Conservation (phyloP, 1,284 basidiomycete species). For the Apiotrichum sp. region DNA sequence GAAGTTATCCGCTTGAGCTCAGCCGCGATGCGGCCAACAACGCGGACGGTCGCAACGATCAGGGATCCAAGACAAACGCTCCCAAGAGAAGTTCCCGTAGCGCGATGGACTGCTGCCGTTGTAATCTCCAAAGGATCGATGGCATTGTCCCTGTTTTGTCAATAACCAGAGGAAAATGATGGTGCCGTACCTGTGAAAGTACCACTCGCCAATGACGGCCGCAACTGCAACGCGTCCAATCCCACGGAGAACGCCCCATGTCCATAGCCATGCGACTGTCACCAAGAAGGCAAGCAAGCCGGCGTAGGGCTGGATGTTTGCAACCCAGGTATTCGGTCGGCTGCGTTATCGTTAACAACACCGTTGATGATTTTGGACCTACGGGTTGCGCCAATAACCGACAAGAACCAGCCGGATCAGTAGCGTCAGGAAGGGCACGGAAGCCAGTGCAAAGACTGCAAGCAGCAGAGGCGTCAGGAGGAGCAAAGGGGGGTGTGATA, state of each 20-base stretch:
- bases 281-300: constrained; percentile 71
- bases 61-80: constrained; percentile 69
- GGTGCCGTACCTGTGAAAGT: constrained; percentile 66
- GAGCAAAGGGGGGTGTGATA: constrained; percentile 72
- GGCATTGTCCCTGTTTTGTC: constrained; percentile 41
- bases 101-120: constrained; percentile 68
- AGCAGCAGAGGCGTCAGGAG: constrained; percentile 73
- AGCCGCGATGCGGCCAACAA: constrained; percentile 36
- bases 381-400: constrained; percentile 55
- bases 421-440: constrained; percentile 78
- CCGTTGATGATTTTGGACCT: constrained; percentile 13
- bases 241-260: constrained; percentile 79
- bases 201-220: constrained; percentile 85
- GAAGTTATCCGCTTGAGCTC: constrained; percentile 35
- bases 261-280: constrained; percentile 76
- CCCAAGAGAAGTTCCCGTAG: constrained; percentile 73
- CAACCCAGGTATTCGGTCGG: constrained; percentile 52
- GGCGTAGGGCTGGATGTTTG: constrained; percentile 72
- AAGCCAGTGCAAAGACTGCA: constrained; percentile 62
- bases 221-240: constrained; percentile 70
- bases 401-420: constrained; percentile 73
- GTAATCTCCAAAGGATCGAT: constrained; percentile 56
- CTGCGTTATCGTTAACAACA: constrained; percentile 8
- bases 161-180: not conserved
- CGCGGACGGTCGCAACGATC: constrained; percentile 62